phyloP scores from a whole-genome alignment of 2,329 filamentous ascomycete genomes.

The Ophiostoma sp. region DNA sequence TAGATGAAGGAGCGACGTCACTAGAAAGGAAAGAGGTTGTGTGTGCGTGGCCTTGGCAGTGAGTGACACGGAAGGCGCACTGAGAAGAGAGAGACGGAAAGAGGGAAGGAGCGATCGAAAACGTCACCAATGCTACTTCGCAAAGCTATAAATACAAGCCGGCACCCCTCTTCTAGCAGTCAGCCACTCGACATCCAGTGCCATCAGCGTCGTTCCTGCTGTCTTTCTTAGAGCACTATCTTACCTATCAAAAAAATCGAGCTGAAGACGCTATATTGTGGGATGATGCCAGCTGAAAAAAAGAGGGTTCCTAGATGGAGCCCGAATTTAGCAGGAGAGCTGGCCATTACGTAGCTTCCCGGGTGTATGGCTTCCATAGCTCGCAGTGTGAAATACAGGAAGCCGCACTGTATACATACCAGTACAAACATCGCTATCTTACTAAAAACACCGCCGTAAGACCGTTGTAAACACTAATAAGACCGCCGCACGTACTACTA shows the following conservation, averaged over 20 bases:
- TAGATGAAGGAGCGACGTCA: neutral
- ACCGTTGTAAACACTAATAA: no score
- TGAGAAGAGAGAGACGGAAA: neutral
- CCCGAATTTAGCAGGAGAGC: slow-evolving; percentile 7
- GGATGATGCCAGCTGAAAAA: slow-evolving; percentile 22
- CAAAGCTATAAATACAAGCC: neutral
- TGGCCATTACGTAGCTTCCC: slow-evolving; percentile 10
- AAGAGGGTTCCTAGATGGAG: neutral
- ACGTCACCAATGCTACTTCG: slow-evolving; percentile 2
- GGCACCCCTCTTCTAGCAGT: neutral
- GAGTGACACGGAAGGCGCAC: slow-evolving; percentile 3
- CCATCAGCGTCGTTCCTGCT: neutral
- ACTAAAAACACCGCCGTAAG: no score
- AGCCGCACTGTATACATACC: no score
- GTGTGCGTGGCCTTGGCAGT: slow-evolving; percentile 1
- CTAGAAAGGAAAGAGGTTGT: neutral
- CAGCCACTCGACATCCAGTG: neutral
- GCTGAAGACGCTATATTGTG: slow-evolving; percentile 5
- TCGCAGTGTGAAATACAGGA: no score
- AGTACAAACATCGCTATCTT: no score
- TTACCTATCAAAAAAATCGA: neutral
- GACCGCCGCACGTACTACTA: no score
- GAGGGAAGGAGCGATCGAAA: neutral
- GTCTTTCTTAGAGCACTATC: neutral
- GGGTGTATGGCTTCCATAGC: no score